A percentile compares a stretch with the other conserved stretches of the same genome.
phyloP scores from a whole-genome alignment of 1,284 basidiomycete species.

The Apiotrichum gracile region DNA sequence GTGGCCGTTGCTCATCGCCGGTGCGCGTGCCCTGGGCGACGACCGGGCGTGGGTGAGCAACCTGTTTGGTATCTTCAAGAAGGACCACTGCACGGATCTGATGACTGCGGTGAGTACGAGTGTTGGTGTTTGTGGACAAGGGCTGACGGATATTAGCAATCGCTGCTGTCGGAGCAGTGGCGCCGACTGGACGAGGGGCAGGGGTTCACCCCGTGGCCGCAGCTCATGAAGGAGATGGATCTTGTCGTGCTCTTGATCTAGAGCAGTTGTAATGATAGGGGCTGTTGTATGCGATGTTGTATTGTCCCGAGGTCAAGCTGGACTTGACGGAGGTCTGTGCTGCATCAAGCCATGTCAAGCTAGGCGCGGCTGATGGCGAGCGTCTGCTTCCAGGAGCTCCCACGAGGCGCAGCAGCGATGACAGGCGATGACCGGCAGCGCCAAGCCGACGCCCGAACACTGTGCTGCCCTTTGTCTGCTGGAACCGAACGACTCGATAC shows the following conservation, averaged over 20 bases:
- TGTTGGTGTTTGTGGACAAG: background rate
- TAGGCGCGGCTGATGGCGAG: too few species aligned
- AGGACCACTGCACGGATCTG: constrained; percentile 16
- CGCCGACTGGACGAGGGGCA: constrained; percentile 7
- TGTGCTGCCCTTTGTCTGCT: too few species aligned
- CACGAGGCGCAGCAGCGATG: too few species aligned
- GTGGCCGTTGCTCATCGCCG: constrained; percentile 22
- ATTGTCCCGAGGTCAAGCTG: too few species aligned
- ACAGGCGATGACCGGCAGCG: too few species aligned
- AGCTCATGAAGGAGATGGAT: constrained; percentile 12
- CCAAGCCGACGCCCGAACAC: too few species aligned
- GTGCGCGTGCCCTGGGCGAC: constrained; percentile 2
- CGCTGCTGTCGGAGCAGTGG: constrained; percentile 13
- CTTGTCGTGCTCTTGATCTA: constrained; percentile 5
- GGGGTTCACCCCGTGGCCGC: constrained; percentile 8
- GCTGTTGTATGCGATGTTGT: too few species aligned
- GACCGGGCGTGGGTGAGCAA: constrained; percentile 10
- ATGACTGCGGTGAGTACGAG: constrained; percentile 11
- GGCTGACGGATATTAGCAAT: constrained; percentile 1
- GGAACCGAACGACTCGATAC: too few species aligned
- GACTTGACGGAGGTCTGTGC: too few species aligned
- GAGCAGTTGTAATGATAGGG: too few species aligned
- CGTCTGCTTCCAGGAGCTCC: too few species aligned
- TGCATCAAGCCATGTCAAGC: too few species aligned
- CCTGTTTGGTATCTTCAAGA: constrained; percentile 9